Conservation (phyloP, 2,329 filamentous ascomycete species). For the Coniochaeta sp. region DNA sequence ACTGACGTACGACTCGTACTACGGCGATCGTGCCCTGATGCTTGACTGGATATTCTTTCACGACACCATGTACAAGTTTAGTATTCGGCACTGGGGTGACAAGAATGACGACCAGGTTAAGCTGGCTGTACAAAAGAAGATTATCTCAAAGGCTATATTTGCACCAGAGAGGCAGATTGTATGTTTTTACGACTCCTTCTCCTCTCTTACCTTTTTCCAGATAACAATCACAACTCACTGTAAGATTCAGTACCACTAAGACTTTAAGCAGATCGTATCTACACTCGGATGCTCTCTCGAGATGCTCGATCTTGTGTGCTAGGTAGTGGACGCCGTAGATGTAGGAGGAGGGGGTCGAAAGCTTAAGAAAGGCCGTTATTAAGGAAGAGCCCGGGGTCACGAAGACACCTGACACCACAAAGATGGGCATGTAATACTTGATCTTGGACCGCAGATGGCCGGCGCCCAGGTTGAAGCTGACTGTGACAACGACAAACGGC, state of each 20-base stretch:
- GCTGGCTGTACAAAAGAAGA: conserved; percentile 4
- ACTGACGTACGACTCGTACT: conserved; percentile 8
- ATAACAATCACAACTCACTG: too few species aligned
- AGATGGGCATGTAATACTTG: conserved; percentile 9
- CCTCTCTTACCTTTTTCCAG: not conserved
- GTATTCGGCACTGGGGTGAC: conserved; percentile 11
- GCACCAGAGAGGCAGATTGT: conserved; percentile 9
- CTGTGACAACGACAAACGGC: conserved; percentile 17
- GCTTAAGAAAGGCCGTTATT: conserved; percentile 7
- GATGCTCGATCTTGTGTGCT: conserved; percentile 9
- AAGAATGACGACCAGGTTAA: conserved; percentile 3
- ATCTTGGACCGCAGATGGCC: conserved; percentile 6
- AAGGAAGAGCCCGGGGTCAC: conserved; percentile 5
- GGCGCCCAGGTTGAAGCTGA: conserved; percentile 15
- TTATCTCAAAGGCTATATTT: conserved; percentile 10
- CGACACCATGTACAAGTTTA: conserved; percentile 14
- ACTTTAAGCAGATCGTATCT: not conserved
- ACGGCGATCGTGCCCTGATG: conserved; percentile 11
- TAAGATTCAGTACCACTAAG: not conserved
- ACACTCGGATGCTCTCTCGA: conserved; percentile 12
- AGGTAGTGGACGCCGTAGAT: conserved; percentile 11
- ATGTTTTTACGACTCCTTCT: not conserved
- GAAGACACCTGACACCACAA: conserved; percentile 5
- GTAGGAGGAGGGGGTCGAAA: conserved; percentile 2
- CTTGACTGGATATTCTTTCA: conserved; percentile 15